These are phyloP conservation scores for Saraca asoca DNA, from an alignment of 331 rosid genomes.

Conservation along the genomic window DNA sequence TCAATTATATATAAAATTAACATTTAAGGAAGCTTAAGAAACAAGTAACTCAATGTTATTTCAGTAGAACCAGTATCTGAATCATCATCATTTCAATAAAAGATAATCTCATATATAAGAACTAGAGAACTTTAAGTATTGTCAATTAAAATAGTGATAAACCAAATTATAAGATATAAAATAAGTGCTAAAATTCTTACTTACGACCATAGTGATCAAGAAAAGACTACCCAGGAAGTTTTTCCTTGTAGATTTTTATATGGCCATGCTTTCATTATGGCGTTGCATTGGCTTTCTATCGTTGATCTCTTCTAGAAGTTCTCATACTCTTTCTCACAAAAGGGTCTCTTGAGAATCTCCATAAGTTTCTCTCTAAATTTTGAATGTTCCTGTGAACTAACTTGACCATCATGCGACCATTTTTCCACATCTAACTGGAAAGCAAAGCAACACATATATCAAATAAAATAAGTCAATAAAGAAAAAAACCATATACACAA, in stretches of 20 bases:
- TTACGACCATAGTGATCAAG: slow-evolving; percentile 37
- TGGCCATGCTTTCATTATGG: slow-evolving; percentile 26
- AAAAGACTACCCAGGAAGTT: slow-evolving; percentile 34
- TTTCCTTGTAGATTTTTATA: slow-evolving; percentile 4
- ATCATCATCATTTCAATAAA: no score
- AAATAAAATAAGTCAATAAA: not conserved
- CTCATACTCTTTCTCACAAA: slow-evolving; percentile 26
- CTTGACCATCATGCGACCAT: not conserved
- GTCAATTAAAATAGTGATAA: not conserved
- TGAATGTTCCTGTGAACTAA: not conserved
- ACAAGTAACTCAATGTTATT: no score
- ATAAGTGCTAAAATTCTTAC: not conserved
- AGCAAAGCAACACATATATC: not conserved
- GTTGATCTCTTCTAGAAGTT: slow-evolving; percentile 1
- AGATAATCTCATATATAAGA: no score
- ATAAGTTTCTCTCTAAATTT: slow-evolving; percentile 39
- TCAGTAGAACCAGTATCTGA: no score
- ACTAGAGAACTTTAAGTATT: no score
- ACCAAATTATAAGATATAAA: no score
- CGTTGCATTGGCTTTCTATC: slow-evolving; percentile 9
- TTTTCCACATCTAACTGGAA: not conserved
- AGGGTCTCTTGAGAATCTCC: slow-evolving; percentile 41
- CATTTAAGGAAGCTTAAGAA: no score
- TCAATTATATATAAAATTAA: not conserved
- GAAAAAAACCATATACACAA: not conserved